Evolutionary conservation across 345 rosid species (phyloP), one percentile per base, ranked within the genome.

Genomic region (rapeseed (Brassica napus)): DNA sequence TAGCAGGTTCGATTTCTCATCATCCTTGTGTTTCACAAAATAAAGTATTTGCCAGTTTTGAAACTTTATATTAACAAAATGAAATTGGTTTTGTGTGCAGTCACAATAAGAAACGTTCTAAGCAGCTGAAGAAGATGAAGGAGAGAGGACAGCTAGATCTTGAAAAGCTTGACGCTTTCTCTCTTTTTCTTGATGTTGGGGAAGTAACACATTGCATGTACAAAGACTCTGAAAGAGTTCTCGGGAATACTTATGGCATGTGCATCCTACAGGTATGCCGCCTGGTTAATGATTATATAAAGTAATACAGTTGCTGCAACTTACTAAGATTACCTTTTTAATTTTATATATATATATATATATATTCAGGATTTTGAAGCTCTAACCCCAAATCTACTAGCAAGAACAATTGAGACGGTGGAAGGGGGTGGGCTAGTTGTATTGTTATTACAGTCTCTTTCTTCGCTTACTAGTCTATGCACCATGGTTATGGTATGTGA

Each of bases 321-420:
- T 42, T 39, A 15, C 32, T 65, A 3, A 4, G 47, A n/a, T n/a
- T n/a, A n/a, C n/a, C n/a, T n/a, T n/a, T n/a, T n/a, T n/a, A n/a
- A n/a, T n/a, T n/a, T n/a, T n/a, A n/a, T n/a, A n/a, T n/a, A n/a
- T n/a, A n/a, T n/a, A n/a, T n/a, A n/a, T n/a, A n/a, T n/a, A n/a
- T n/a, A n/a, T n/a, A n/a, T n/a, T 77, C 79, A 95, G 99, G 99
- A 95, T 82, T 95, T 95, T 83, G 99, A 92, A 85, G 98, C 99
- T 55, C 76, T 93, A 78, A 92, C 99, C n/a, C 99, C 99, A 52
- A 95, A 95, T 88, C 88, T 95, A 32, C 86, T 92, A 66, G 99
- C 98, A 47, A 88, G 99, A 81, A 93, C 99, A 3, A 90, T 93
- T 78, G 99, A 95, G 86, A 92, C 99, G 1, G 99, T 95, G 65